A percentile compares a stretch with the other conserved stretches of the same genome.
Conservation (phyloP, 2,329 filamentous ascomycete genomes). For the Sarocladiaceae sp. region DNA sequence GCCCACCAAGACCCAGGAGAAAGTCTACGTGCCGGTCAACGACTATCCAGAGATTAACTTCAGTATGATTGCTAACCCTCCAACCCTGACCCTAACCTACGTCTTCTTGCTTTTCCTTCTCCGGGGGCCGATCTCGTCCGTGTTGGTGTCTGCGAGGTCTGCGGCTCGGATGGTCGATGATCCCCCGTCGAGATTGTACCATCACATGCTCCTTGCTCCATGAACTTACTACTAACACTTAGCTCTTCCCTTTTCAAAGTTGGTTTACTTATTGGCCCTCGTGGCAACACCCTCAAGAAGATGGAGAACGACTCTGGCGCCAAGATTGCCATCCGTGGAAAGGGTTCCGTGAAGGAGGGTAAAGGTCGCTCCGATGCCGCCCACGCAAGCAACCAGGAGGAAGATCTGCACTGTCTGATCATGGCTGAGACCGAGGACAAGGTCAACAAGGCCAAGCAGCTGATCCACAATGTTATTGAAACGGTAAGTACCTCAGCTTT, state of each 20-base stretch:
- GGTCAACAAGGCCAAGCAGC: conserved; percentile 97
- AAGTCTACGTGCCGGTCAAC: conserved; percentile 99
- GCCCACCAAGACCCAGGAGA: conserved; percentile 99
- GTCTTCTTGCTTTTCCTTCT: conserved; percentile 12
- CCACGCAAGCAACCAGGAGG: conserved; percentile 99
- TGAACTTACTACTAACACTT: conserved; percentile 71
- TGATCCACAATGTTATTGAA: conserved; percentile 98
- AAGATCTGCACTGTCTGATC: conserved; percentile 97
- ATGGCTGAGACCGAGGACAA: conserved; percentile 99
- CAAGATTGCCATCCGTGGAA: conserved; percentile 99
- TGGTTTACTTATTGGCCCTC: conserved; percentile 98
- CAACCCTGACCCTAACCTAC: conserved; percentile 51
- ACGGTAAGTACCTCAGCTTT: conserved; percentile 61
- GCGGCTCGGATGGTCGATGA: conserved; percentile 2
- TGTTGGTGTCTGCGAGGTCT: neutral
- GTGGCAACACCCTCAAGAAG: conserved; percentile 99
- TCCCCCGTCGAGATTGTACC: conserved; percentile 8
- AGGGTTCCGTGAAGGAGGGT: conserved; percentile 99
- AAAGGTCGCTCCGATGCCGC: conserved; percentile 98
- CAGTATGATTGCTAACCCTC: conserved; percentile 99
- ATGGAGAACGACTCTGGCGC: conserved; percentile 97
- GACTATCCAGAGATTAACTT: conserved; percentile 99
- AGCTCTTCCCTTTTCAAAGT: conserved; percentile 85
- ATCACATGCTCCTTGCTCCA: conserved; percentile 12
- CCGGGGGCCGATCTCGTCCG: conserved; percentile 15